Conservation (phyloP, 257 asterid species). For the Gardenia jasminoides region DNA sequence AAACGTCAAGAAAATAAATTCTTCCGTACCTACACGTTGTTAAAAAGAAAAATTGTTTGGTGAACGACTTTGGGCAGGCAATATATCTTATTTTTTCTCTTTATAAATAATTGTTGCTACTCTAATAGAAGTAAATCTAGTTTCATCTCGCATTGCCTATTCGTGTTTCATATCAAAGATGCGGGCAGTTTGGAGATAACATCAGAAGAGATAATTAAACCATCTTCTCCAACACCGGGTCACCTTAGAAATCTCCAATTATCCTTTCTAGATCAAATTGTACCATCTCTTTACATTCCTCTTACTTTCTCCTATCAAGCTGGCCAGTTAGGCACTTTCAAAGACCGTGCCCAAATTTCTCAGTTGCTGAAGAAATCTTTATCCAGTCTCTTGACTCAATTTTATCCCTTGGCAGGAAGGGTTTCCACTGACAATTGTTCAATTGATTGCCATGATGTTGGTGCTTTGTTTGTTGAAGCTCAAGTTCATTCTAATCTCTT, state of each 20-base stretch:
- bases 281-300: constrained; percentile 27
- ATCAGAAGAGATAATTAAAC: constrained; percentile 32
- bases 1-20: too few relatives aligned
- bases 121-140: too few relatives aligned
- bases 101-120: too few relatives aligned
- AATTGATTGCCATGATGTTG: constrained; percentile 38
- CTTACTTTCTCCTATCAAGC: constrained; percentile 31
- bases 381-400: constrained; percentile 23
- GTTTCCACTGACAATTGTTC: constrained; percentile 8
- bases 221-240: constrained; percentile 37
- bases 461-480: constrained; percentile 30
- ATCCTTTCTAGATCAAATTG: constrained; percentile 31
- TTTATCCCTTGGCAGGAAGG: constrained; percentile 37
- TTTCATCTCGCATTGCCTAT: too few relatives aligned
- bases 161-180: background rate
- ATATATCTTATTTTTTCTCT: too few relatives aligned
- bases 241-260: constrained; percentile 18
- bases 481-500: constrained; percentile 17
- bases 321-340: background rate
- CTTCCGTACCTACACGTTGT: too few relatives aligned
- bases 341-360: background rate
- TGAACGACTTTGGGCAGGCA: too few relatives aligned
- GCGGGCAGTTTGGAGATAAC: constrained; percentile 20
- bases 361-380: constrained; percentile 30
- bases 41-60: too few relatives aligned